Evolutionary conservation across 2,329 filamentous ascomycete species (phyloP).

Genomic region (Diaporthe sp.): DNA sequence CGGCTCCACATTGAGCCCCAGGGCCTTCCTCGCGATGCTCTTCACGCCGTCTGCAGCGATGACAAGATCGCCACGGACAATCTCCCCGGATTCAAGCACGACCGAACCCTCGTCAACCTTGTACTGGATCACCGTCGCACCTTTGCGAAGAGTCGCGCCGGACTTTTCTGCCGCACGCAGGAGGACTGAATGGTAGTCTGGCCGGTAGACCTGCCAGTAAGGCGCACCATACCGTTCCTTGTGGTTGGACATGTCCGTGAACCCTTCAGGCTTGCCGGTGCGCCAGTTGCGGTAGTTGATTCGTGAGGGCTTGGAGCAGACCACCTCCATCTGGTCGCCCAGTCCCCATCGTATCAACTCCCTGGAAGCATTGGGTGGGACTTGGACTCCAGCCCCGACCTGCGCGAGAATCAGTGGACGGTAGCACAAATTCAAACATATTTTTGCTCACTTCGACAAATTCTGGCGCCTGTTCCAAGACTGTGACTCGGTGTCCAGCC

Average conservation of each 20-base stretch:
- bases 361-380: slow-evolving; percentile 19
- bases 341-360: slow-evolving; percentile 30
- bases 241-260: slow-evolving; percentile 34
- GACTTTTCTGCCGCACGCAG: slow-evolving; percentile 26
- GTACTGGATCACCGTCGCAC: slow-evolving; percentile 23
- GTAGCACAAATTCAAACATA: neutral
- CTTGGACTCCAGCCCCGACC: slow-evolving; percentile 35
- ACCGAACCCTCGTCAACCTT: slow-evolving; percentile 32
- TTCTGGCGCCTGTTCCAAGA: slow-evolving; percentile 29
- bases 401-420: neutral
- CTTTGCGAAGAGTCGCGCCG: slow-evolving; percentile 34
- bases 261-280: slow-evolving; percentile 35
- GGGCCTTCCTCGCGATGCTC: slow-evolving; percentile 32
- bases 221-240: slow-evolving; percentile 28
- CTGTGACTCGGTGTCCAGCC: slow-evolving; percentile 13
- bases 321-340: slow-evolving; percentile 35
- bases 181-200: slow-evolving; percentile 39
- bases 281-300: slow-evolving; percentile 40
- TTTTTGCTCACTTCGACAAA: slow-evolving; percentile 24
- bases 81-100: slow-evolving; percentile 36
- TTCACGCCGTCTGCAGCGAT: slow-evolving; percentile 38
- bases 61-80: slow-evolving; percentile 34
- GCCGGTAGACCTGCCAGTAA: slow-evolving; percentile 41
- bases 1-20: slow-evolving; percentile 38
- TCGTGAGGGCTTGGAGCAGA: slow-evolving; percentile 36